These are phyloP conservation scores for Phytophthora fragariaefolia DNA, from an alignment of 352 stramenopile genomes.

Conservation along the genomic window DNA sequence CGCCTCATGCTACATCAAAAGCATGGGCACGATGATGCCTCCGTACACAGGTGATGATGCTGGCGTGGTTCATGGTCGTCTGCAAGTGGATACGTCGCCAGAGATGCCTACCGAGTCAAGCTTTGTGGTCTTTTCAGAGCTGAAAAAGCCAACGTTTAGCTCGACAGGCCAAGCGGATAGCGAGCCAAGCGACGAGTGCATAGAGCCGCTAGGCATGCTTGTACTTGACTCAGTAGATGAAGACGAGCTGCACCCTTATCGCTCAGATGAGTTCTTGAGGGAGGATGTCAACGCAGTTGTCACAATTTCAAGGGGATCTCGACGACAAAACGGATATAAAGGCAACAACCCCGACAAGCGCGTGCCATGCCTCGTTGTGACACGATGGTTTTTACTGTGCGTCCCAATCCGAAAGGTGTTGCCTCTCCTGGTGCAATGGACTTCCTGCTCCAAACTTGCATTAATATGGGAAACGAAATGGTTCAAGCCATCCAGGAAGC, in stretches of 20 bases:
- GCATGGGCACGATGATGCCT: constrained; percentile 21
- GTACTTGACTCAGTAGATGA: constrained; percentile 46
- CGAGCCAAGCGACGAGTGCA: constrained; percentile 5
- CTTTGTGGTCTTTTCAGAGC: constrained; percentile 44
- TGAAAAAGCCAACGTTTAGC: constrained; percentile 13
- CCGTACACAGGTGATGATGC: constrained; percentile 28
- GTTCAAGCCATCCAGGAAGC: constrained; percentile 26
- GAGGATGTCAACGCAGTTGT: constrained; percentile 38
- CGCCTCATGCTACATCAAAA: constrained; percentile 12
- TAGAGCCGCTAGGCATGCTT: constrained; percentile 21
- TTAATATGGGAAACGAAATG: constrained; percentile 38
- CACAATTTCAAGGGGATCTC: constrained; percentile 21
- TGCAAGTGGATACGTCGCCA: constrained; percentile 32
- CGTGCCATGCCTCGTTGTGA: constrained; percentile 36
- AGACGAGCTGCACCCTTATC: constrained; percentile 45
- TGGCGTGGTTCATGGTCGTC: constrained; percentile 31
- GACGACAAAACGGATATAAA: constrained; percentile 1
- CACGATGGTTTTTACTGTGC: constrained; percentile 41
- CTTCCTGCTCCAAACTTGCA: constrained; percentile 23
- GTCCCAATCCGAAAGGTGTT: constrained; percentile 22
- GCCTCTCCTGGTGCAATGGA: constrained; percentile 25
- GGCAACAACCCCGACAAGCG: constrained; percentile 5
- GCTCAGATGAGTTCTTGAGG: constrained; percentile 28
- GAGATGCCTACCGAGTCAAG: constrained; percentile 41
- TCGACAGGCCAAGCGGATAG: background rate